phyloP scores from a whole-genome alignment of 768 basidiomycete species.

The Suillus ampliporus region DNA sequence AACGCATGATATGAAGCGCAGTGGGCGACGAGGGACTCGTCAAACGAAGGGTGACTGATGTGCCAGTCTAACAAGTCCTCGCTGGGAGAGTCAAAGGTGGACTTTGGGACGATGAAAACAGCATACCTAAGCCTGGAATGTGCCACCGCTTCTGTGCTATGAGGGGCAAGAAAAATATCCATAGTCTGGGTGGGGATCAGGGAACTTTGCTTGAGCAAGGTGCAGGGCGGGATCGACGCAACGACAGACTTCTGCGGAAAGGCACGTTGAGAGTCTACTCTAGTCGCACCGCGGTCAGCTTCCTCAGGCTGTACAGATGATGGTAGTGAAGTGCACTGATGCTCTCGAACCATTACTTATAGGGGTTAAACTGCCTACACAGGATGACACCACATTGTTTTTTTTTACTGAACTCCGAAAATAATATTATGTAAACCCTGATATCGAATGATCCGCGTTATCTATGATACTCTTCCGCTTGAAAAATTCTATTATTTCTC shows the following conservation, averaged over 20 bases:
- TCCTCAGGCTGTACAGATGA: background rate
- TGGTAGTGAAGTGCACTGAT: background rate
- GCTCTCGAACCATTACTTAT: background rate
- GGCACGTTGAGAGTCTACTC: too few species aligned
- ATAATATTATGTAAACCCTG: background rate
- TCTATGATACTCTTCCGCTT: too few species aligned
- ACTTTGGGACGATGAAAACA: slow-evolving; percentile 6
- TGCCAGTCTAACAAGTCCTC: slow-evolving; percentile 69
- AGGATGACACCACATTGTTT: slow-evolving; percentile 6
- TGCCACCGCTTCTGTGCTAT: slow-evolving; percentile 69
- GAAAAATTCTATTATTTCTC: too few species aligned
- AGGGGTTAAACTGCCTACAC: slow-evolving; percentile 4
- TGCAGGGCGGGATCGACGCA: background rate
- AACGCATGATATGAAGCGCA: slow-evolving; percentile 76
- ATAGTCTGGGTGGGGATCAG: slow-evolving; percentile 35
- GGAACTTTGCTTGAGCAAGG: slow-evolving; percentile 11
- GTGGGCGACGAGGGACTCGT: slow-evolving; percentile 69
- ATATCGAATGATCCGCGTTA: background rate
- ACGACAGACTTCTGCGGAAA: too few species aligned
- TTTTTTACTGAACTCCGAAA: background rate
- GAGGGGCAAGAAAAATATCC: slow-evolving; percentile 68
- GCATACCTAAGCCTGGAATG: slow-evolving; percentile 64
- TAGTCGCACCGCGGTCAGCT: background rate
- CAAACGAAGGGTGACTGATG: slow-evolving; percentile 59
- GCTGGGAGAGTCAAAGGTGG: slow-evolving; percentile 38